Evolutionary conservation across 2,329 filamentous ascomycete genomes (phyloP).

Genomic region (Sclerotinia glacialis): DNA sequence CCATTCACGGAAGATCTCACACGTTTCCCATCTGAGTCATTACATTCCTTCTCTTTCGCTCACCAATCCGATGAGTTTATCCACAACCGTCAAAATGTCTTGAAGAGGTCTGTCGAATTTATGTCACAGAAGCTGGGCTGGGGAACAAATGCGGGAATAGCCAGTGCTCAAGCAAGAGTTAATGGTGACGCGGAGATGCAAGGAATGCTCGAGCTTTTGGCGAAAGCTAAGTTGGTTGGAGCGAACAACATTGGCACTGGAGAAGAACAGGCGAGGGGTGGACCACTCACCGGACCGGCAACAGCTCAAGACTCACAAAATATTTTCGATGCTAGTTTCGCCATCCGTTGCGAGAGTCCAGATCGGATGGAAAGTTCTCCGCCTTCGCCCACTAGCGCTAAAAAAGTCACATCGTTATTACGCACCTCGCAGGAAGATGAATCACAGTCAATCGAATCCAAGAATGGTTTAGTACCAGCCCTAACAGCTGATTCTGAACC

Average conservation of each 20-base stretch:
- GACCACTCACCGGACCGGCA: slow-evolving; percentile 76
- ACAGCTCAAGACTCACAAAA: slow-evolving; percentile 66
- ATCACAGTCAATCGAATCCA: slow-evolving; percentile 27
- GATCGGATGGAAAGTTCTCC: slow-evolving; percentile 42
- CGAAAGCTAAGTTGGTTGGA: slow-evolving; percentile 75
- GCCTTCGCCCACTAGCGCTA: slow-evolving; percentile 31
- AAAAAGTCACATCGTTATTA: slow-evolving; percentile 24
- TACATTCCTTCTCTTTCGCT: slow-evolving; percentile 98
- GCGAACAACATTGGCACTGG: slow-evolving; percentile 57
- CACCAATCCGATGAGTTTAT: slow-evolving; percentile 91
- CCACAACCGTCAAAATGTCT: slow-evolving; percentile 85
- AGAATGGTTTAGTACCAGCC: slow-evolving; percentile 28
- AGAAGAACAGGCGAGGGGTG: slow-evolving; percentile 48
- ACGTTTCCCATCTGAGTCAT: slow-evolving; percentile 89
- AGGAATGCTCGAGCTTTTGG: slow-evolving; percentile 84
- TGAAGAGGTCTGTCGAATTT: slow-evolving; percentile 93
- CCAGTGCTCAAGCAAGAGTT: slow-evolving; percentile 77
- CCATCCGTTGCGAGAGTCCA: slow-evolving; percentile 52
- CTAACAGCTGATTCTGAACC: slow-evolving; percentile 44
- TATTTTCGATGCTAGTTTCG: slow-evolving; percentile 80
- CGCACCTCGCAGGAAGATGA: slow-evolving; percentile 24
- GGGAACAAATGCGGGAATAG: slow-evolving; percentile 69
- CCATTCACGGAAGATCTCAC: slow-evolving; percentile 82
- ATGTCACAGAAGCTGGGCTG: slow-evolving; percentile 84
- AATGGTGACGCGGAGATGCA: slow-evolving; percentile 84